Evolutionary conservation across 2,329 filamentous ascomycete genomes (phyloP), one percentile per base, ranked within the genome.

Genomic region (Colletotrichum higginsianum): DNA sequence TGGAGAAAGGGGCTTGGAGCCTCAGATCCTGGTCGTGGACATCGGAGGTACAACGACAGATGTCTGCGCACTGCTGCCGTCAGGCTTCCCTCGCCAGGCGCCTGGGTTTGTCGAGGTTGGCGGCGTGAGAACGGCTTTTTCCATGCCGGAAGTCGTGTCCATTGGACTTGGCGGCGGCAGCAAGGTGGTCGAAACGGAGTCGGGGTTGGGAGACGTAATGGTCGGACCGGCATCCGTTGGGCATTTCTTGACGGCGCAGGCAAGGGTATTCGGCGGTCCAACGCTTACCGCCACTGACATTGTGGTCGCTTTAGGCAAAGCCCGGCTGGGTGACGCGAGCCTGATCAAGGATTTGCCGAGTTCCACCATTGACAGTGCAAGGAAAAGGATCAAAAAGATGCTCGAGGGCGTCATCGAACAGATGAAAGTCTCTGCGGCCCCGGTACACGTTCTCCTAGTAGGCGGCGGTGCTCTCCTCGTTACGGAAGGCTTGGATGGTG

Each of bases 41-140:
- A 85, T 91, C 38, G 89, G 89, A 9, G 89, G 89, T 18, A 91
- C 89, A 0, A 91, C 89, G 0, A 88, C 88, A 2, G 89, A 91
- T 77, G 86, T 90, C 11, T 88, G 89, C 35, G 83, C 88, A 0
- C 78, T 91, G 2, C 80, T 90, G 1, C 85, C 87, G 0, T 89
- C 86, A 2, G 89, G 89, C 0, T 90, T 90, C 57, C 89, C 89
- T 0, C 84, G 89, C 23, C 88, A 90, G 73, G 88, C 89, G 4
- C 84, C 88, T 0, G 87, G 86, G 0, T 90, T 88, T 64, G 87
- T 88, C 12, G 86, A 89, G 66, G 82, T 91, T 5, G 88, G 85
- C 2, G 88, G 89, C 1, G 88, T 91, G 0, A 82, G 88, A 16
- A 90, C 88, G 50, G 89, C 89, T 18, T 91, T 90, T 73, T 84